A percentile compares a stretch with the other conserved stretches of the same genome.
Conservation (phyloP, 257 asterid species). For the Primulina huaijiensis region DNA sequence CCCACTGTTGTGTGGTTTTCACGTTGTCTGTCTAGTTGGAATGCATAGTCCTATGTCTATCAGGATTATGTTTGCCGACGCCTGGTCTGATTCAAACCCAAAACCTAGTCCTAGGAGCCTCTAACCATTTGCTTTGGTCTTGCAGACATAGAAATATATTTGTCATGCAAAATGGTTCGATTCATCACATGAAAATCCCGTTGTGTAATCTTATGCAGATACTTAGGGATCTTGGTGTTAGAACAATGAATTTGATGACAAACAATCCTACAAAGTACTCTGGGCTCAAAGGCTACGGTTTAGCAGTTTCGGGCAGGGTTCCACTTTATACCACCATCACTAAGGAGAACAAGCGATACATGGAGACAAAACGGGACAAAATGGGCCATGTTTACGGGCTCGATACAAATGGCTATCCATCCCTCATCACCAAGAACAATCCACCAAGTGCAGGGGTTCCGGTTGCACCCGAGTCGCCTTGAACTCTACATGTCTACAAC, state of each 20-base stretch:
- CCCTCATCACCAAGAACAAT: constrained; percentile 43
- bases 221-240: constrained; percentile 88
- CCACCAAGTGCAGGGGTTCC: constrained; percentile 26
- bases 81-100: neutral
- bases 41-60: neutral
- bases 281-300: constrained; percentile 92
- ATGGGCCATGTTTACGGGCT: constrained; percentile 92
- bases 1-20: neutral
- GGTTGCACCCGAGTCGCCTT: constrained; percentile 17
- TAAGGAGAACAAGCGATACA: constrained; percentile 75
- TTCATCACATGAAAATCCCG: neutral
- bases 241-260: constrained; percentile 96
- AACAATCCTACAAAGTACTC: constrained; percentile 92
- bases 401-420: constrained; percentile 50
- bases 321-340: constrained; percentile 77
- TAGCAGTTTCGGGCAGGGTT: constrained; percentile 79
- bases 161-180: neutral
- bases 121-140: neutral
- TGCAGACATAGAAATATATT: neutral
- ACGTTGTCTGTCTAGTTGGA: neutral
- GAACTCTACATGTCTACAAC: no score
- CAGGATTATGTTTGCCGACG: neutral
- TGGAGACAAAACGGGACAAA: constrained; percentile 87
- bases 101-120: neutral
- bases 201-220: constrained; percentile 53